Evolutionary conservation across 352 stramenopile species (phyloP), one percentile per base, ranked within the genome.

Genomic region (Pythium insidiosum): DNA sequence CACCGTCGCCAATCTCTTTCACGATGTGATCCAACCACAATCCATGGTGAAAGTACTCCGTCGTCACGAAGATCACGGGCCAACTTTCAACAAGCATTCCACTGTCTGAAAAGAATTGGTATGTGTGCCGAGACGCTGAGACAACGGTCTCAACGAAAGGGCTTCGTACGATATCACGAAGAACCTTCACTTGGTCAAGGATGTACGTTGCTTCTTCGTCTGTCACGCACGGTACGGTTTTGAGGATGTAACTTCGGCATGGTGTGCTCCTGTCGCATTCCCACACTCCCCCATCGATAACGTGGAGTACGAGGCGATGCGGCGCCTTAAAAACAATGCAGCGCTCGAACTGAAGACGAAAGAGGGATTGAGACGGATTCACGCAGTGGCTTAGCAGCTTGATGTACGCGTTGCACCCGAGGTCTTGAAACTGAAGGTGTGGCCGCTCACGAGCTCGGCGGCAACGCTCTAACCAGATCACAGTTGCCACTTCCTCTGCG

Each of bases 61-160:
- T 50, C 4, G 53, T 54, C 9, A 82, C 47, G 39, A 85, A 82
- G 10, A 85, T 42, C 3, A 85, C 47, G 0, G 70, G 72, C 69
- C 67, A 84, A 53, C 57, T 77, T 23, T 85, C 72, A 10, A 84
- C 42, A 0, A 88, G 56, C 33, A 84, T 66, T 0, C 75, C 75
- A 12, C 64, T 71, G 22, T 79, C 63, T 4, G 72, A 61, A 21
- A 88, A 88, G 25, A 71, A 58, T 45, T 88, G 75, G 47, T 72
- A 88, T 19, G 42, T 69, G 36, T 84, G 70, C 25, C 69, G 76
- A 22, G 67, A 56, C 3, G 61, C 50, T 1, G 52, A 58, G 4
- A 28, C 26, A 4, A 81, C 38, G 9, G 48, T 29, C 1, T 34
- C 53, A 6, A 85, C 59, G 38, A 77, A 84, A 4, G 52, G 56